Percentiles rank a stretch among this genome's conserved stretches.
Conservation (phyloP, 2,329 filamentous ascomycete species). For the Celoporthe dispersa region DNA sequence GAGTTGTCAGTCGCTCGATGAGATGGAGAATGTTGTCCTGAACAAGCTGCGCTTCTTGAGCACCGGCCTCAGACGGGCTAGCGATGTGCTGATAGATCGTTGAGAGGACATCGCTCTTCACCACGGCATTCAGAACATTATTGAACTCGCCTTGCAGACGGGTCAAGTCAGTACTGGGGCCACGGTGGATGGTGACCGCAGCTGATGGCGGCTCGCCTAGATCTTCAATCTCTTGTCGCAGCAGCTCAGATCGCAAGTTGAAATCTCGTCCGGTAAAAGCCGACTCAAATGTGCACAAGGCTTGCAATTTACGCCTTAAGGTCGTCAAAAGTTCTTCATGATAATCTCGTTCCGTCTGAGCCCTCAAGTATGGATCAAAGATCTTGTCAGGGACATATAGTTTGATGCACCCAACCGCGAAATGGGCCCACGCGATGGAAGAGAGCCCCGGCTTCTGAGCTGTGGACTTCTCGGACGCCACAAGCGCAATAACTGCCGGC, state of each 20-base stretch:
- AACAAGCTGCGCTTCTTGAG: constrained; percentile 54
- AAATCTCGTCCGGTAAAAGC: constrained; percentile 69
- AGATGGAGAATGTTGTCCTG: constrained; percentile 68
- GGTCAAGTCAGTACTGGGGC: constrained; percentile 67
- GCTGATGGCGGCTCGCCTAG: constrained; percentile 70
- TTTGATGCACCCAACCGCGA: constrained; percentile 74
- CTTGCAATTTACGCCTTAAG: constrained; percentile 61
- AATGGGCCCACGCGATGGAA: constrained; percentile 73
- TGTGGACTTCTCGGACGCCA: constrained; percentile 40
- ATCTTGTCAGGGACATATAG: constrained; percentile 85
- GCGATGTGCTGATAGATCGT: constrained; percentile 43
- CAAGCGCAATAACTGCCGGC: constrained; percentile 51
- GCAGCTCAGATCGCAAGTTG: constrained; percentile 67
- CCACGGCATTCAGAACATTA: constrained; percentile 70
- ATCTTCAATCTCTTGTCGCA: constrained; percentile 64
- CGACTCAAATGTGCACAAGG: constrained; percentile 68
- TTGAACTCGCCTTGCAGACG: constrained; percentile 82
- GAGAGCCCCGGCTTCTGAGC: constrained; percentile 40
- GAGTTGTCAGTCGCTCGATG: constrained; percentile 67
- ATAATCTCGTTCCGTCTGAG: constrained; percentile 67
- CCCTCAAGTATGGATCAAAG: constrained; percentile 77
- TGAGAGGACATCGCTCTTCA: constrained; percentile 51
- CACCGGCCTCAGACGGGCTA: constrained; percentile 37
- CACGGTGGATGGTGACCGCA: constrained; percentile 72
- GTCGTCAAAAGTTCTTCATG: constrained; percentile 58